Conservation (phyloP, 2,329 filamentous ascomycete species). For the Trichophyton schoenleinii region DNA sequence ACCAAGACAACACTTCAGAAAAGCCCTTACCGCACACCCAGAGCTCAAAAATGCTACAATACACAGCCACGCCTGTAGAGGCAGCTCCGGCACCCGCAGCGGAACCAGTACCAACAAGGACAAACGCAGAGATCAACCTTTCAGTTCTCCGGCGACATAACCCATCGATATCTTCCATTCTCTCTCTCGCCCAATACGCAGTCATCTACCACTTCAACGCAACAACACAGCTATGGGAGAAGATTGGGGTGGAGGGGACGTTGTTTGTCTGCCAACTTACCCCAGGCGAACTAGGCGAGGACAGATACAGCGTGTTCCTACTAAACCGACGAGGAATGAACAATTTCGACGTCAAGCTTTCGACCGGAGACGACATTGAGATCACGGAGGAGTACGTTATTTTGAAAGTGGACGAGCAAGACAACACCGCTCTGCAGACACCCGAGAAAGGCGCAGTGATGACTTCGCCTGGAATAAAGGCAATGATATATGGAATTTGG, state of each 20-base stretch:
- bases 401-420: slow-evolving; percentile 35
- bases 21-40: not conserved
- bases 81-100: not conserved
- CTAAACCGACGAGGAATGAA: slow-evolving; percentile 59
- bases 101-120: slow-evolving; percentile 41
- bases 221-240: slow-evolving; percentile 61
- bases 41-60: not conserved
- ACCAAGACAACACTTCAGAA: not conserved
- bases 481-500: slow-evolving; percentile 47
- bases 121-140: slow-evolving; percentile 79
- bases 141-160: slow-evolving; percentile 71
- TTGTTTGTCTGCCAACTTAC: slow-evolving; percentile 68
- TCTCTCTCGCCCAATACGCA: slow-evolving; percentile 71
- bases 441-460: slow-evolving; percentile 13
- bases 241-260: slow-evolving; percentile 71
- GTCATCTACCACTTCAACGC: slow-evolving; percentile 72
- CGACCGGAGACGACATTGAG: slow-evolving; percentile 48
- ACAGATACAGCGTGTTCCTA: slow-evolving; percentile 49
- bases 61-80: not conserved
- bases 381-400: slow-evolving; percentile 51
- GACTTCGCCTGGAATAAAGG: slow-evolving; percentile 4
- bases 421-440: slow-evolving; percentile 13
- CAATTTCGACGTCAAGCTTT: slow-evolving; percentile 57
- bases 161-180: slow-evolving; percentile 58
- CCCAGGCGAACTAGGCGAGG: slow-evolving; percentile 34